Evolutionary conservation across 805 yeast genomes (phyloP).

Genomic region (Cyberlindnera veronae): DNA sequence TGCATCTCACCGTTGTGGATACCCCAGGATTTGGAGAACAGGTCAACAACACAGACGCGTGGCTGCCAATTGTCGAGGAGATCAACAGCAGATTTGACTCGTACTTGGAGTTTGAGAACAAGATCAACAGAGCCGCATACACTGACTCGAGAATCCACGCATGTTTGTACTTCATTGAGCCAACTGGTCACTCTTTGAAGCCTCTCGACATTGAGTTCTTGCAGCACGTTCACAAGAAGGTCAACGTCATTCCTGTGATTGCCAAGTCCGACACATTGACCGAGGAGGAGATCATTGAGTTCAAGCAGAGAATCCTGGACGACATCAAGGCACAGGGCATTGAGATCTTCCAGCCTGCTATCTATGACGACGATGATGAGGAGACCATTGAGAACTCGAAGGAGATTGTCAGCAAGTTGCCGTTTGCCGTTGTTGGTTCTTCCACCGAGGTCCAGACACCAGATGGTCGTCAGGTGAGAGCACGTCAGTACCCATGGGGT

Average conservation of each 20-base stretch:
- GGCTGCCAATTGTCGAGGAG: constrained; percentile 92
- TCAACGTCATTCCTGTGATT: constrained; percentile 89
- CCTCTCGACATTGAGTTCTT: constrained; percentile 87
- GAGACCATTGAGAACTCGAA: constrained; percentile 67
- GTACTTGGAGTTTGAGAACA: constrained; percentile 86
- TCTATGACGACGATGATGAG: constrained; percentile 79
- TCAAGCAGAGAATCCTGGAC: constrained; percentile 72
- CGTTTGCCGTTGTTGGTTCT: constrained; percentile 94
- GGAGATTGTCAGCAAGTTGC: constrained; percentile 67
- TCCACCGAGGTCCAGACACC: constrained; percentile 61
- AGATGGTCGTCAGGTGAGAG: constrained; percentile 82
- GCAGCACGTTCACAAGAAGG: constrained; percentile 84
- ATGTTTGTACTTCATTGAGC: constrained; percentile 89
- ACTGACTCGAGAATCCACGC: constrained; percentile 90
- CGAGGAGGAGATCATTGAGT: constrained; percentile 73
- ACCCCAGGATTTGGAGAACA: constrained; percentile 94
- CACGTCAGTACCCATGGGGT: constrained; percentile 97
- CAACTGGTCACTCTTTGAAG: constrained; percentile 91
- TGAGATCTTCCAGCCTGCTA: constrained; percentile 71
- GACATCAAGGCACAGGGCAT: constrained; percentile 77
- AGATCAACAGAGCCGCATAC: constrained; percentile 65
- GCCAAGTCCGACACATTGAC: constrained; percentile 93
- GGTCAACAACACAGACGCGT: constrained; percentile 71
- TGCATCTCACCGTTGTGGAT: constrained; percentile 78
- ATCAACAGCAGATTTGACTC: constrained; percentile 82